Percentiles rank a stretch among this genome's conserved stretches.
Evolutionary conservation across 2,329 filamentous ascomycete species (phyloP).

Genomic region (Alternaria brassicae): DNA sequence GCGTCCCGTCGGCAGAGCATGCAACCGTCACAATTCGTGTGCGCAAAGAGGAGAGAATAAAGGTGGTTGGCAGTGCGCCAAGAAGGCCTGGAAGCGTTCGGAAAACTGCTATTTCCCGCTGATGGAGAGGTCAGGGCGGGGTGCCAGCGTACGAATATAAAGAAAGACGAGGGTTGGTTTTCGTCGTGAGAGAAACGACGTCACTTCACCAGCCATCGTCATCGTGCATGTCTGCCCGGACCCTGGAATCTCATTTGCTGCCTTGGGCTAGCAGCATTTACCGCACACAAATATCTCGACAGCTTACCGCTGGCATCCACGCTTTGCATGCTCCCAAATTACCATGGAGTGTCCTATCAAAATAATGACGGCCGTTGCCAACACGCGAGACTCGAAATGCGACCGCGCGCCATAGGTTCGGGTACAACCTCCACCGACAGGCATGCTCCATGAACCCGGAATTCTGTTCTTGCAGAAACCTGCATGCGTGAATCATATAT

Average conservation of each 20-base stretch:
- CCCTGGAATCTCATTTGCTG: conserved; percentile 22
- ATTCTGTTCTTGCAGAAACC: conserved; percentile 18
- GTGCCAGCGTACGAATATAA: conserved; percentile 32
- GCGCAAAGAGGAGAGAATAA: conserved; percentile 18
- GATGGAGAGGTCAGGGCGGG: conserved; percentile 22
- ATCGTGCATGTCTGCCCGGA: conserved; percentile 34
- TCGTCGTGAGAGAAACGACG: conserved; percentile 27
- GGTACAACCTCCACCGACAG: conserved; percentile 9
- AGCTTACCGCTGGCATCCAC: not conserved
- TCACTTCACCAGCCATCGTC: conserved; percentile 38
- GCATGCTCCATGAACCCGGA: conserved; percentile 10
- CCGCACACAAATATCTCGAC: conserved; percentile 3
- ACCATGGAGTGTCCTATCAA: not conserved
- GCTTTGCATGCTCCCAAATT: not conserved
- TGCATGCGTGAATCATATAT: conserved; percentile 21
- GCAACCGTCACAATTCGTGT: too few species aligned
- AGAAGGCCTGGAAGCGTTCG: conserved; percentile 46
- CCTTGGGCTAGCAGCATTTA: conserved; percentile 3
- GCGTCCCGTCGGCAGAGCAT: conserved; percentile 25
- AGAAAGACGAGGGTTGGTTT: conserved; percentile 27
- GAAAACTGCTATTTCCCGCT: conserved; percentile 31
- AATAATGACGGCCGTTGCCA: not conserved
- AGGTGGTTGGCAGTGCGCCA: conserved; percentile 31
- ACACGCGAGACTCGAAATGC: not conserved
- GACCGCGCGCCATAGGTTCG: conserved; percentile 6